phyloP scores from a whole-genome alignment of 441 rosid species.

The Adansonia rubrostipa region DNA sequence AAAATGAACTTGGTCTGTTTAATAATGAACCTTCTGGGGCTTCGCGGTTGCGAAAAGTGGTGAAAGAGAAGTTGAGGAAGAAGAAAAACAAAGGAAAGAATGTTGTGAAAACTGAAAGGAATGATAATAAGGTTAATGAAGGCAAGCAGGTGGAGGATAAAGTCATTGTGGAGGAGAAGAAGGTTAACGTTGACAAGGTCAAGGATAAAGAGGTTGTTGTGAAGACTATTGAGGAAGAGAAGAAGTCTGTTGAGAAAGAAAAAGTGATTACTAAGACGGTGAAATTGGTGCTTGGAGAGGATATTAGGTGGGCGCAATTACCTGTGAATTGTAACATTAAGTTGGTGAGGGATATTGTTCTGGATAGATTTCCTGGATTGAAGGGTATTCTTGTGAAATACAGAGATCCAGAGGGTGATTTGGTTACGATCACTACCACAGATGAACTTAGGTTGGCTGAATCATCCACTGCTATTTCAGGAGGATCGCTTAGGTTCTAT shows the following conservation, averaged over 20 bases:
- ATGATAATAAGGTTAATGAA: slow-evolving; percentile 34
- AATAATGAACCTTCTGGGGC: slow-evolving; percentile 40
- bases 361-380: slow-evolving; percentile 73
- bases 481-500: slow-evolving; percentile 72
- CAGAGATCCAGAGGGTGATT: slow-evolving; percentile 87
- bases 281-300: slow-evolving; percentile 89
- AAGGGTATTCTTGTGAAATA: slow-evolving; percentile 80
- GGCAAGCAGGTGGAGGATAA: slow-evolving; percentile 52
- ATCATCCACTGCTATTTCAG: slow-evolving; percentile 55
- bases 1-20: slow-evolving; percentile 61
- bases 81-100: slow-evolving; percentile 39
- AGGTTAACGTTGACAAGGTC: slow-evolving; percentile 43
- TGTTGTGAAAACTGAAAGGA: slow-evolving; percentile 47
- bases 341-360: slow-evolving; percentile 70
- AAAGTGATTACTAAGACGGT: slow-evolving; percentile 61
- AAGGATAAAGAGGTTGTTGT: slow-evolving; percentile 67
- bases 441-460: slow-evolving; percentile 86
- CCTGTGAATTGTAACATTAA: slow-evolving; percentile 66
- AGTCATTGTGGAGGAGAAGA: slow-evolving; percentile 45
- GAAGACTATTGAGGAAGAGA: slow-evolving; percentile 47
- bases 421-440: slow-evolving; percentile 80
- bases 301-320: slow-evolving; percentile 85
- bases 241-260: slow-evolving; percentile 52
- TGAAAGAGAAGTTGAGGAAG: slow-evolving; percentile 51
- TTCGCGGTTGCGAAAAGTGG: slow-evolving; percentile 40